Evolutionary conservation across 1,139 yeast species (phyloP).

Genomic region (Taphrina deformans): DNA sequence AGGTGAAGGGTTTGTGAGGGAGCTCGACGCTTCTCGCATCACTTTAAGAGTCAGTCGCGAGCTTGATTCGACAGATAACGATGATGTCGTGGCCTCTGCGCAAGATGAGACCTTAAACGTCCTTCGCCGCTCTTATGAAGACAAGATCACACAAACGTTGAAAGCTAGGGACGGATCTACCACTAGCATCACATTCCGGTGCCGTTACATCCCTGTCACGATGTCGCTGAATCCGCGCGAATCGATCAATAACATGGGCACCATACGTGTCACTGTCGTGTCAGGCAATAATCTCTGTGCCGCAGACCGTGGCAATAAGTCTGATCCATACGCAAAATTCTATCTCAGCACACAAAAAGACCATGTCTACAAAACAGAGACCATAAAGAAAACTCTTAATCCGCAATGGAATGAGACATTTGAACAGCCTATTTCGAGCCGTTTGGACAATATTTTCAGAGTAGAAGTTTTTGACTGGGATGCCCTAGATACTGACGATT

Average conservation of each 20-base stretch:
- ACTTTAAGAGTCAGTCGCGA: constrained; percentile 61
- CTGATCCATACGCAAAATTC: constrained; percentile 83
- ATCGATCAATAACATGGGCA: constrained; percentile 73
- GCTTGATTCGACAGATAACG: constrained; percentile 52
- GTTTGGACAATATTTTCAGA: constrained; percentile 60
- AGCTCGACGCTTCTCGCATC: constrained; percentile 70
- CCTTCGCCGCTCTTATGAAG: constrained; percentile 61
- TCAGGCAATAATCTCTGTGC: constrained; percentile 72
- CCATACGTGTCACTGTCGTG: constrained; percentile 60
- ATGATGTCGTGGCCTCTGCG: constrained; percentile 62
- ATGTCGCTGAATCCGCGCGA: constrained; percentile 70
- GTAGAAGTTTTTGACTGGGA: constrained; percentile 84
- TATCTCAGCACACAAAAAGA: constrained; percentile 56
- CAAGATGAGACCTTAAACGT: constrained; percentile 68
- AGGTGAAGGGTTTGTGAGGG: constrained; percentile 73
- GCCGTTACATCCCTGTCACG: constrained; percentile 79
- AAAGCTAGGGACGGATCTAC: constrained; percentile 44
- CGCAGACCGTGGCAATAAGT: constrained; percentile 85
- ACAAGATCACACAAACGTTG: constrained; percentile 48
- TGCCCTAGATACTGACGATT: constrained; percentile 77
- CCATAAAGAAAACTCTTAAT: constrained; percentile 76
- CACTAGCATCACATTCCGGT: constrained; percentile 52
- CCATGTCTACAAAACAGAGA: constrained; percentile 70
- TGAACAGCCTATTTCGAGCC: constrained; percentile 57
- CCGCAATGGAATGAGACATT: constrained; percentile 81